phyloP scores from a whole-genome alignment of 2,329 filamentous ascomycete genomes.

The Epichloe scottii region DNA sequence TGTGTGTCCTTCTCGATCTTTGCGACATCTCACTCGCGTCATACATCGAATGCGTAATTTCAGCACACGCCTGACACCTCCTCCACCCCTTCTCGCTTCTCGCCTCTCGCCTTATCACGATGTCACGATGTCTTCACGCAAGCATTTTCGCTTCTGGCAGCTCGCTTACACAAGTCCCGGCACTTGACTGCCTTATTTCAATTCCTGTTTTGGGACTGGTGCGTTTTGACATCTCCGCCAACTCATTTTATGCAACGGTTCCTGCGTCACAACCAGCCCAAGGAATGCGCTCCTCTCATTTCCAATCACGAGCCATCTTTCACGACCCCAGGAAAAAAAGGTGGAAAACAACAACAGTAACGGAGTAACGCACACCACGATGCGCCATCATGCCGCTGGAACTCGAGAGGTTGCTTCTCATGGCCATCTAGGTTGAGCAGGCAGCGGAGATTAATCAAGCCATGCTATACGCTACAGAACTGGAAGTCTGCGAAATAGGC shows the following conservation, averaged over 20 bases:
- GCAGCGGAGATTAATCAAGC: neutral
- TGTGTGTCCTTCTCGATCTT: too few relatives aligned
- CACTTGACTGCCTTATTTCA: neutral
- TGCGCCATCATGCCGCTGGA: neutral
- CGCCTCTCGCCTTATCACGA: too few relatives aligned
- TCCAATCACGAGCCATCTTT: neutral
- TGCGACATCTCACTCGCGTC: too few relatives aligned
- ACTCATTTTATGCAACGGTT: conserved; percentile 4
- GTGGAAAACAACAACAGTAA: neutral
- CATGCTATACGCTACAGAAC: neutral
- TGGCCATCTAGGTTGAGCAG: neutral
- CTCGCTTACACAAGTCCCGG: too few relatives aligned
- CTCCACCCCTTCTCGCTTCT: too few relatives aligned
- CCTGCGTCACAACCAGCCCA: neutral
- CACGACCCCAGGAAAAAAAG: neutral
- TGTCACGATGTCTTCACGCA: too few relatives aligned
- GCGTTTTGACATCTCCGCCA: conserved; percentile 3
- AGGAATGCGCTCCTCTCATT: neutral
- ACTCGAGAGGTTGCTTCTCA: neutral
- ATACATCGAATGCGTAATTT: too few relatives aligned
- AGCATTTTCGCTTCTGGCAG: too few relatives aligned
- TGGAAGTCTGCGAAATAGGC: neutral
- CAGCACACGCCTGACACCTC: too few relatives aligned
- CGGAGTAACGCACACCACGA: neutral
- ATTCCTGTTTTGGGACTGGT: neutral